Evolutionary conservation across 129 eudicot species (phyloP), one percentile per base, ranked within the genome.

Genomic region (Flaveria trinervia): DNA sequence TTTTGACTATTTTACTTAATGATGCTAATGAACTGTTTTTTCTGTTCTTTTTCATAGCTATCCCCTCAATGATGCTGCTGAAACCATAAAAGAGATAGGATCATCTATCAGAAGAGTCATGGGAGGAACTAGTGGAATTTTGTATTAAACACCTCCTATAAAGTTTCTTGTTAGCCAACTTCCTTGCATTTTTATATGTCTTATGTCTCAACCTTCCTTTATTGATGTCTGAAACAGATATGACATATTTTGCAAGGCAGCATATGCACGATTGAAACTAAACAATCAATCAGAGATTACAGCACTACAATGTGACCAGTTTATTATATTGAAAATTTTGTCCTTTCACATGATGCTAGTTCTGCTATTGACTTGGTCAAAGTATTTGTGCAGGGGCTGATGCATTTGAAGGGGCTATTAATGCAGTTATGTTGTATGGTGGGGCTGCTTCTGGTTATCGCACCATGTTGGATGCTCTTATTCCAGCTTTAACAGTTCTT

Each of bases 111-210:
- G 96, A 86, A 91, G 95, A 82, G 93, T 86, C 79, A 94, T 94
- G 99, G 97, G 99, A 81, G 99, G 99, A 83, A 94, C 99, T 64
- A 94, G 99, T 80, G 99, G 99, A 51, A 87, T 94, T 81, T 80
- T 94, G 97, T 94, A 84, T 57, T 70, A 33, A 14, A 45, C 68
- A 17, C 55, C 44, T 33, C 18, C 83, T 30, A 28, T 50, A 0
- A 30, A 62, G 36, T 65, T 48, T 51, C n/a, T 69, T 28, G 5
- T 69, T 67, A 22, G 50, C 39, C 71, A 61, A 36, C 7, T 13
- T 50, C 36, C 41, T 23, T 33, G 28, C 68, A 36, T 66, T 17
- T 11, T 67, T 76, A 26, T 76, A 26, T 17, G 20, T 12, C 61
- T 65, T 3, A 26, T 3, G 28, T 26, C 28, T 26, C 65, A 48